phyloP scores from a whole-genome alignment of 257 asterid genomes.

The Perilla frutescens region DNA sequence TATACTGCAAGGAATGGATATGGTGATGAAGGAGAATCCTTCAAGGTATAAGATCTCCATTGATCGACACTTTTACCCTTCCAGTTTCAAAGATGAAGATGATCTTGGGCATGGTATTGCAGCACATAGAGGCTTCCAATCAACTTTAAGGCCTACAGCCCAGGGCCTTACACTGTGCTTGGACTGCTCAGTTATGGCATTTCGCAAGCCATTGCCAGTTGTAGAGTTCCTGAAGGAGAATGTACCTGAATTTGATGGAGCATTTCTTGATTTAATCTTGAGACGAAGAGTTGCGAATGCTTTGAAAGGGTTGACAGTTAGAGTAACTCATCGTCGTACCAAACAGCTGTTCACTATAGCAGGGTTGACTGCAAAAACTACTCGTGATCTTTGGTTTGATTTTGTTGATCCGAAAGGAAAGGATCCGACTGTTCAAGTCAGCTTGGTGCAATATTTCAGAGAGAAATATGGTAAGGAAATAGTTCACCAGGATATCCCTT shows the following conservation, averaged over 20 bases:
- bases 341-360: slow-evolving; percentile 54
- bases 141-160: slow-evolving; percentile 63
- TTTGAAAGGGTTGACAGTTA: slow-evolving; percentile 60
- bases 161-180: slow-evolving; percentile 70
- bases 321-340: slow-evolving; percentile 61
- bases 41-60: slow-evolving; percentile 45
- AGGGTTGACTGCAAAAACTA: slow-evolving; percentile 43
- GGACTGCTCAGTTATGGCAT: slow-evolving; percentile 66
- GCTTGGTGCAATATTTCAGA: slow-evolving; percentile 56
- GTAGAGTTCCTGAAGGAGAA: slow-evolving; percentile 53
- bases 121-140: slow-evolving; percentile 67
- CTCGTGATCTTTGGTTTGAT: slow-evolving; percentile 50
- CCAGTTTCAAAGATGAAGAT: slow-evolving; percentile 41
- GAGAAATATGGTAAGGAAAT: slow-evolving; percentile 56
- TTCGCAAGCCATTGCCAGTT: slow-evolving; percentile 65
- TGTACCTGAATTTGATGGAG: slow-evolving; percentile 42
- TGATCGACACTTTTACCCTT: slow-evolving; percentile 58
- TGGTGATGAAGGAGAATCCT: slow-evolving; percentile 81
- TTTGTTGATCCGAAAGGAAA: slow-evolving; percentile 55
- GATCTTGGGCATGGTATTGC: slow-evolving; percentile 63
- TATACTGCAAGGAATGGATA: slow-evolving; percentile 70
- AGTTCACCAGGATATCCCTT: slow-evolving; percentile 52
- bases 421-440: slow-evolving; percentile 43
- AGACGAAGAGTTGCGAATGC: slow-evolving; percentile 37
- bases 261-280: slow-evolving; percentile 35